Evolutionary conservation across 2,329 filamentous ascomycete species (phyloP), one percentile per base, ranked within the genome.

Genomic region (Aspergillus tamarii): DNA sequence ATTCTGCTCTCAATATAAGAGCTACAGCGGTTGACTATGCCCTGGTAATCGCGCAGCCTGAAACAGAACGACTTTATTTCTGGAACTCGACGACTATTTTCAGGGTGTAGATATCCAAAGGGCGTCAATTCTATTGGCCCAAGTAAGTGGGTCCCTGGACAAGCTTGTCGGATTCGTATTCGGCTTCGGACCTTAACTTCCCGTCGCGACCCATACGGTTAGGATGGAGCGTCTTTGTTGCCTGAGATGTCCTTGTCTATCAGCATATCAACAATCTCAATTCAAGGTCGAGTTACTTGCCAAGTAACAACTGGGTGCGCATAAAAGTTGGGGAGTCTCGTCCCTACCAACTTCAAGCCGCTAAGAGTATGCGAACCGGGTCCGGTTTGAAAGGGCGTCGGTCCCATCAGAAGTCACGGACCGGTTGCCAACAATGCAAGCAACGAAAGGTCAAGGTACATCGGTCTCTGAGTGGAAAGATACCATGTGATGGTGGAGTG

Each of bases 381-480:
- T 53, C 50, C 19, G n/a, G 7, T 10, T n/a, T 53, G 26, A 32
- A 53, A 34, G 52, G 52, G 21, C 52, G 52, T 4, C 52, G 52
- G 9, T 66, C 69, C 10, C 73, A 75, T 59, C 67, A 61, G 11
- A 75, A 75, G 54, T 74, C 73, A 21, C 66, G 67, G 12, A 57
- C 59, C 14, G 73, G 73, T 2, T 75, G 73, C 60, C n/a, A 62
- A 36, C 65, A 69, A 59, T 75, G 73, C 57, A 74, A 74, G 64
- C 62, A 58, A 45, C 62, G 73, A n/a, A 73, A 73, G 30, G 68
- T 74, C 52, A 75, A 74, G 69, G 73, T 73, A 64, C 56, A 59
- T 23, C 26, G n/a, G 30, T 30, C 28, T 28, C 11, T 11, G 8
- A 53, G 16, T 28, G n/a, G 6, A 52, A 34, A 3, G 30, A 56